Base-by-base conservation (phyloP, 306 rosid species). In the Senna siamea region DNA sequence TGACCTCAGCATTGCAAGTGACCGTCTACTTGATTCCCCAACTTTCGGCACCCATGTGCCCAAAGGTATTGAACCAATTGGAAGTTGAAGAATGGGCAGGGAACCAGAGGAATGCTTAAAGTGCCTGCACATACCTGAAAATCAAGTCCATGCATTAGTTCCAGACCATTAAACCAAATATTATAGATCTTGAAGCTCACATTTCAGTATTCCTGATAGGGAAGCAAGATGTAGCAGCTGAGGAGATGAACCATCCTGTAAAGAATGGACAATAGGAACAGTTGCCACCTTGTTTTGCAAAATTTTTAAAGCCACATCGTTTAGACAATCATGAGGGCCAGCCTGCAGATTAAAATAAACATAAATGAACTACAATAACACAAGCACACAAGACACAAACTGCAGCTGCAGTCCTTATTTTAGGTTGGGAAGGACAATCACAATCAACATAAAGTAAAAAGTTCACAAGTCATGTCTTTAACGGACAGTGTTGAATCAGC, bases 51-150 rank as follows among this genome's bases (percentile, higher is more conserved):
- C 80, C 96, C 92, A 85, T 1, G 87, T 82, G 37, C 92, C 96
- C 76, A 87, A 48, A 63, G 81, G 90, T 48, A 89, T 76, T 57
- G 85, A 79, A 76, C 85, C 75, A 73, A 87, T 80, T 8, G 90
- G 90, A 17, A 73, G 75, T 48, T 85, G 86, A 71, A 89, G 96
- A 78, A 89, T 74, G 57, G 96, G 96, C 81, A 89, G 74, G 69
- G 86, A 84, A 66, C 65, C 65, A 66, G 76, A 68, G 52, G 65
- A 78, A 75, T 89, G 81, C 83, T 88, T 76, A 70, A 89, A 87
- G 62, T 87, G 74, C 84, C 86, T 79, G 81, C 92, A 87, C 74
- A 89, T 85, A 76, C 90, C 96, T 89, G 90, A 74, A 79, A 81
- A 63, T n/a, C 53, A 38, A 20, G 50, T 19, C 59, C 80, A 52